phyloP scores from a whole-genome alignment of 805 yeast species.

The Wickerhamiella nectarea region DNA sequence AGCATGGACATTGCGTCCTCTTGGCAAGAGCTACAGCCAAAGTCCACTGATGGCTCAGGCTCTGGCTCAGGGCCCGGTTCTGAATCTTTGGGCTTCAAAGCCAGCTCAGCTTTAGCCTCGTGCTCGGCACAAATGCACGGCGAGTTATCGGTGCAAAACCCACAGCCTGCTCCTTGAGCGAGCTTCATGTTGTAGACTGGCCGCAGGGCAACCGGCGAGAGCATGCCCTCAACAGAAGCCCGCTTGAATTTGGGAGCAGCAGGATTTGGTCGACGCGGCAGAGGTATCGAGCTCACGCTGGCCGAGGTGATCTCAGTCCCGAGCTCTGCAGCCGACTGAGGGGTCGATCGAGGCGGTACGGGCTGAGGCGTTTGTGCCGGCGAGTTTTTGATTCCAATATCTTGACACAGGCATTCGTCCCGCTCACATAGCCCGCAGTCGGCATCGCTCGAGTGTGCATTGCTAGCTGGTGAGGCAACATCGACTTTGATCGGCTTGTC shows the following conservation, averaged over 20 bases:
- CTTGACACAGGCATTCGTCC: constrained; percentile 26
- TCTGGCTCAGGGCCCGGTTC: not conserved
- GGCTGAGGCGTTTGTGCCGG: not conserved
- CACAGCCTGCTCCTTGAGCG: constrained; percentile 49
- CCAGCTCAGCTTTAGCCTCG: constrained; percentile 5
- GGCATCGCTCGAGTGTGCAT: constrained; percentile 10
- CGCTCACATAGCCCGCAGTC: constrained; percentile 25
- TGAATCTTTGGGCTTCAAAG: constrained; percentile 17
- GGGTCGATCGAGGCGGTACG: not conserved
- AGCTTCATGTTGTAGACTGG: constrained; percentile 10
- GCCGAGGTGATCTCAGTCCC: constrained; percentile 13
- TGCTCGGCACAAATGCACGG: constrained; percentile 72
- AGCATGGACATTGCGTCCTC: constrained; percentile 70
- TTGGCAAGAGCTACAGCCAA: constrained; percentile 51
- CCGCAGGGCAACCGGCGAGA: constrained; percentile 5
- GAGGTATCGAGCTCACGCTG: not conserved
- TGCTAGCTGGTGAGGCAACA: constrained; percentile 6
- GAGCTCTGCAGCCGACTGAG: not conserved
- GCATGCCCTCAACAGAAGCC: constrained; percentile 4
- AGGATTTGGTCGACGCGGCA: not conserved
- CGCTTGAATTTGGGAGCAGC: constrained; percentile 2
- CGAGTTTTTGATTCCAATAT: constrained; percentile 21
- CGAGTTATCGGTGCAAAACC: constrained; percentile 78
- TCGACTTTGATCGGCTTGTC: constrained; percentile 66
- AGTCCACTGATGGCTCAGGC: constrained; percentile 3